Base-by-base conservation (phyloP, 768 basidiomycete species). In the Pulveroboletus frians region DNA sequence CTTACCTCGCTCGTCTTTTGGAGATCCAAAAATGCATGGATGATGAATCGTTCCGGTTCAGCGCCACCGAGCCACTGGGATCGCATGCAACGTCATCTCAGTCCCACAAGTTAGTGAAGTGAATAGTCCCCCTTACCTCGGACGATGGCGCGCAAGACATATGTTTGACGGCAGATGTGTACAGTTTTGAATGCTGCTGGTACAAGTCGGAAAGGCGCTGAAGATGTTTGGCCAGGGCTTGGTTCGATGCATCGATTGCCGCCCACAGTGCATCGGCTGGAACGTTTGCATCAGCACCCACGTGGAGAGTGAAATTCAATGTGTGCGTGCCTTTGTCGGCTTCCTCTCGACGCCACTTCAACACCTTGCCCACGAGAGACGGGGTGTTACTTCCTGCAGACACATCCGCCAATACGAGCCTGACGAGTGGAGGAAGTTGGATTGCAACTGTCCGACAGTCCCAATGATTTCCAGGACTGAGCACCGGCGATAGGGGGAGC, bases 321-420 rank as follows among this genome's bases (percentile, higher is more conserved):
- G 46, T 30, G 27, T 34, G 23, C 49, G 49, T 54, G 81, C 89
- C 84, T 65, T 80, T 71, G 29, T 69, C 71, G 13, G 72, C 67
- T 39, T 85, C 75, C 37, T 83, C 79, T 59, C 81, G 79, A 37
- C 89, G 79, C 95, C 95, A 98, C 58, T 82, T 83, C 54, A 96
- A 70, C 4, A 99, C 96, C 66, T 90, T 85, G 27, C 90, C 83
- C 10, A 94, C 92, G 36, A 98, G 80, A 36, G 90, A 90, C 2
- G 96, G 96, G 2, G 96, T 97, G 60, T 97, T 90, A 56, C 89
- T 94, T 9, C 96, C 96, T 9, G 89, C 92, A 59, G 96, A 90
- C 14, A 98, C 92, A 63, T 99, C 96, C 21, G 94, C 96, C 18
- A 99, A 76, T 70, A 98, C 78, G 31, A 99, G 76, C 47, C 89